Evolutionary conservation across 169 alveolate genomes (phyloP).

Genomic region (Besnoitia besnoiti): DNA sequence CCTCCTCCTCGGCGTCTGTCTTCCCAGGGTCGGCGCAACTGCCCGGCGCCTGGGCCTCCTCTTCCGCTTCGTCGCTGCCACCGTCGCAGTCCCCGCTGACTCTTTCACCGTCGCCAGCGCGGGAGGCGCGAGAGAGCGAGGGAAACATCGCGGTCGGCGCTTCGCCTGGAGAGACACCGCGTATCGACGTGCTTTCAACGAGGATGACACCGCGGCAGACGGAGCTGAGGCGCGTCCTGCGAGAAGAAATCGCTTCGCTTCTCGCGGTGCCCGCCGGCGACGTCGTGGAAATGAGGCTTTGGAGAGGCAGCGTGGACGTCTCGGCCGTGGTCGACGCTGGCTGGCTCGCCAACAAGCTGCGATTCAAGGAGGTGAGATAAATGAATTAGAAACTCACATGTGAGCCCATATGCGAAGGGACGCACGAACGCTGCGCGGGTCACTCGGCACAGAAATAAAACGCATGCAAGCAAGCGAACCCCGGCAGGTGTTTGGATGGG

Average conservation of each 20-base stretch:
- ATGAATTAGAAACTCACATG: no score
- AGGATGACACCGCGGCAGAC: background rate
- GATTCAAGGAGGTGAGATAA: constrained; percentile 48
- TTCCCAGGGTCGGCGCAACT: background rate
- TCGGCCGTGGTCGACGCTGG: constrained; percentile 59
- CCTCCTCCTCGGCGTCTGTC: background rate
- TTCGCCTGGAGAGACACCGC: background rate
- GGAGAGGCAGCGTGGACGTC: constrained; percentile 64
- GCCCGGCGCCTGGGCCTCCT: background rate
- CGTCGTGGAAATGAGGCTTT: constrained; percentile 50
- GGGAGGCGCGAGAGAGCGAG: background rate
- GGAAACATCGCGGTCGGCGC: background rate
- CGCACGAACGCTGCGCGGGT: no score
- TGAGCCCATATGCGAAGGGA: no score
- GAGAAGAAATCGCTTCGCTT: constrained; percentile 49
- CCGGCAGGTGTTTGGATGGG: no score
- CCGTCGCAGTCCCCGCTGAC: background rate
- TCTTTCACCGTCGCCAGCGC: background rate
- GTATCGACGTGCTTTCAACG: background rate
- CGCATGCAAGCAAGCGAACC: no score
- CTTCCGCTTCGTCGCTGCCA: background rate
- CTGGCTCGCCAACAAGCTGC: constrained; percentile 50
- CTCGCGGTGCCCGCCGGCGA: constrained; percentile 62
- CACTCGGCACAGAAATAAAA: no score
- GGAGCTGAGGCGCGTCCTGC: constrained; percentile 49